Base-by-base conservation (phyloP, 1,139 yeast species). In the Suhomyces wounanorum region DNA sequence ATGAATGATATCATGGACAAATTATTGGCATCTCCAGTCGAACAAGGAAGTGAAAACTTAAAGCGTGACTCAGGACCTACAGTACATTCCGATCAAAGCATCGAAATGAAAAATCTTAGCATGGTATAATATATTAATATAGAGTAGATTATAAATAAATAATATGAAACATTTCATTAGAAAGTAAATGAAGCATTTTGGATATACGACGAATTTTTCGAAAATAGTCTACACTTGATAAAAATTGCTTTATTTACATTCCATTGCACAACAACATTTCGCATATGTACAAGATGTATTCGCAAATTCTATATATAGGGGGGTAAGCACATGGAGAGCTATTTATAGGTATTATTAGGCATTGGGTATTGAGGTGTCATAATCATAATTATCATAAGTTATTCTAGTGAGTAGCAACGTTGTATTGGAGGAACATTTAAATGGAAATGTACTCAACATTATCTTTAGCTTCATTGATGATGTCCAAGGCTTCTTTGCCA, bases 401-500 rank as follows among this genome's bases (percentile, higher is more conserved):
- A 16, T 41, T 41, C 44, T 41, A 40, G 43, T 16, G 33, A 40
- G 9, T 28, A 40, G 11, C 26, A 23, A 25, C 10, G 18, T 23
- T 14, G 18, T 23, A 36, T 33, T 11, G 21, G 16, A 33, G 18
- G 14, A n/a, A 13, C 13, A 30, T 16, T 51, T 43, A 57, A 28
- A 68, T 71, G 54, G 66, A 63, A 45, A 80, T 76, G 61, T 78
- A 87, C 66, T 87, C 94, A 48, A 87, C 90, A 64, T 87, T 82
- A 58, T 82, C 87, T 67, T 87, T 87, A 13, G 95, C 95, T 59
- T 78, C 83, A 61, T 85, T 84, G 58, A 87, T 84, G 43, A 88
- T 82, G 49, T 83, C 82, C 52, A 82, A 61, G 2, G 81, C 81
- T 51, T 77, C 80, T 51, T 72, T 63, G 17, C 81, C 81, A 33